phyloP scores from a whole-genome alignment of 169 alveolate species.

The Fabrea salina region DNA sequence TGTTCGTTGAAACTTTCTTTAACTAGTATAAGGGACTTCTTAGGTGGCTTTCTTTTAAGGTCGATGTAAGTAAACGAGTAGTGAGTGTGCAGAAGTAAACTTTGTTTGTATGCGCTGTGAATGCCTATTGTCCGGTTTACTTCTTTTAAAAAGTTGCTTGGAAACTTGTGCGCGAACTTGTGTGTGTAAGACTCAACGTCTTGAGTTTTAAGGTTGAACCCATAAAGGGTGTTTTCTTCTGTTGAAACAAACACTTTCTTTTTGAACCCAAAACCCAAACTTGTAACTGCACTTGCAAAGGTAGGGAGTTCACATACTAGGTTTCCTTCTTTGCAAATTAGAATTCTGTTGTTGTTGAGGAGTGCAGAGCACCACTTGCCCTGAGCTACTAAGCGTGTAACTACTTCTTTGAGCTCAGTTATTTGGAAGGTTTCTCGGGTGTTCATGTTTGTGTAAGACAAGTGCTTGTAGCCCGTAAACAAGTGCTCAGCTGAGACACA shows the following conservation, averaged over 20 bases:
- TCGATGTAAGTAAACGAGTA: conserved; percentile 27
- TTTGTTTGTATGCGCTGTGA: not conserved
- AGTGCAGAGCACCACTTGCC: not conserved
- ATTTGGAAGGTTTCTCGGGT: not conserved
- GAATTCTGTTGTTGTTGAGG: not conserved
- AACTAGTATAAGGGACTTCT: not conserved
- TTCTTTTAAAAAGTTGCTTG: conserved; percentile 16
- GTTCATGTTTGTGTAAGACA: not conserved
- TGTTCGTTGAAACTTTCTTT: conserved; percentile 18
- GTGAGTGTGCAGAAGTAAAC: not conserved
- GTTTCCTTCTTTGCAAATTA: not conserved
- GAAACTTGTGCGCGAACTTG: not conserved
- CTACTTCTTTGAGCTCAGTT: not conserved
- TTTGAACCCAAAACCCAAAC: not conserved
- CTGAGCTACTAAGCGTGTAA: not conserved
- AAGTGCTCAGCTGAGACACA: not conserved
- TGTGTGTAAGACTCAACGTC: not conserved
- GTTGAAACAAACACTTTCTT: not conserved
- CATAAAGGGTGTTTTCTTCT: not conserved
- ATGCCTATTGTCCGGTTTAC: conserved; percentile 9
- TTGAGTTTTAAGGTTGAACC: not conserved
- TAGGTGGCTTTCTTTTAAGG: conserved; percentile 18
- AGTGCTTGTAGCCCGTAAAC: not conserved
- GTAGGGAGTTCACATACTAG: not conserved
- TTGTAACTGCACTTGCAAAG: not conserved